Percentiles rank a stretch among this genome's conserved stretches.
phyloP scores from a whole-genome alignment of 495 filamentous ascomycete genomes.

The Trichoderma erinaceum region DNA sequence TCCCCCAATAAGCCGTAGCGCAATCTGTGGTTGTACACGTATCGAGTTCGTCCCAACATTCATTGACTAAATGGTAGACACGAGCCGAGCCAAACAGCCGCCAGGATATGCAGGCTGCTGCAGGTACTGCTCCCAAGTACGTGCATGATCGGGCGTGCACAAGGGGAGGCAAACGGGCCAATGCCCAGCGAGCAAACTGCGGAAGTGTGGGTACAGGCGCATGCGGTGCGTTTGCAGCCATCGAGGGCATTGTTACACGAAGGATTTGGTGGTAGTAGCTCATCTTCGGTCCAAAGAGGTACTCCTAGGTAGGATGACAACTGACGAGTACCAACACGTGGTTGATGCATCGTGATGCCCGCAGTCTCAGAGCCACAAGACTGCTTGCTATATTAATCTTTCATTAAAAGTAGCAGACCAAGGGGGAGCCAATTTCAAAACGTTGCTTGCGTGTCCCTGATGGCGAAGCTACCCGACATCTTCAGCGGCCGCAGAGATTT shows the following conservation, averaged over 20 bases:
- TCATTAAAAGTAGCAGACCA: no score
- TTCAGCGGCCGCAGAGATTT: neutral
- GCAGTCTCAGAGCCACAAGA: no score
- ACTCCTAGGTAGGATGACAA: neutral
- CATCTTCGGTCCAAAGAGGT: neutral
- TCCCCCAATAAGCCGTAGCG: neutral
- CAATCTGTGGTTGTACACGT: neutral
- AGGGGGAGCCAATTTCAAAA: neutral
- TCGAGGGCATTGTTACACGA: neutral
- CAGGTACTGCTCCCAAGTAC: neutral
- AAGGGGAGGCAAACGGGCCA: neutral
- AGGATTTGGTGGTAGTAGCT: neutral
- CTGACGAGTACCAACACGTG: neutral
- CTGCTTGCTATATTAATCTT: no score
- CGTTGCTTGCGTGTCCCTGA: neutral
- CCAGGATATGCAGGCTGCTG: constrained; percentile 7
- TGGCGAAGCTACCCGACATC: neutral
- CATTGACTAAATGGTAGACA: neutral
- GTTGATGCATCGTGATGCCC: neutral
- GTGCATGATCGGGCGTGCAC: constrained; percentile 11
- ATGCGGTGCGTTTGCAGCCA: neutral
- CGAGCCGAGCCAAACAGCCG: neutral
- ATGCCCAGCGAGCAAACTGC: neutral
- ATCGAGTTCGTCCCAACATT: neutral
- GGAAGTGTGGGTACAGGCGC: neutral